Evolutionary conservation across 2,329 filamentous ascomycete species (phyloP), one percentile per base, ranked within the genome.

Genomic region (Penicillium griseofulvum): DNA sequence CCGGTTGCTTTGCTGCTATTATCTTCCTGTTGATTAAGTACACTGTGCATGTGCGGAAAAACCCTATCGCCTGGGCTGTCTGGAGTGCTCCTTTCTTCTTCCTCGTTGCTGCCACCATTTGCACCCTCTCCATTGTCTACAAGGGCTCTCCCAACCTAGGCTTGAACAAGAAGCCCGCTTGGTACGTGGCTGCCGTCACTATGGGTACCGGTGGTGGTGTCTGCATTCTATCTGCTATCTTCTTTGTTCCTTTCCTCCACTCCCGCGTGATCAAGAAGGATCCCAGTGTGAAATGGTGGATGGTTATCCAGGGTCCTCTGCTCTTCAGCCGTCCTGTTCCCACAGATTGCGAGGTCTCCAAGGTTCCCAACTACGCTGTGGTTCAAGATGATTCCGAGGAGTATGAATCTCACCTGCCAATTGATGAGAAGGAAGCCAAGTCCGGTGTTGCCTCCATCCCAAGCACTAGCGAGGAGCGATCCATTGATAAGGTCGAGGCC

Each of bases 91-190:
- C 88, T 10, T 84, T 88, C 75, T 91, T 87, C 77, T 91, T 91
- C 81, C 83, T 91, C 53, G 83, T 91, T 56, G 87, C 88, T 53
- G 87, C 81, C 52, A 89, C 87, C 55, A 76, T 91, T 66, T 90
- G 87, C 76, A 88, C 88, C 0, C 80, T 92, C 5, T 90, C 87
- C 41, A 85, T 92, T 65, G 88, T 91, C 63, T 91, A 90, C 82
- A 91, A 91, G 80, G 88, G 88, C 31, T 90, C 88, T 10, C 87
- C 88, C 24, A 85, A 79, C 56, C 81, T 89, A 29, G 80, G 81
- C 22, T 77, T 90, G 28, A 79, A 76, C 76, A 83, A 87, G 56
- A 71, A 72, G 64, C 86, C 88, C 1, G 72, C 73, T 9, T 86
- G 82, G 81, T 91, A 83, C 67, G 83, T 91, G 57, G 86, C 80